Evolutionary conservation across 805 yeast species (phyloP), one percentile per base, ranked within the genome.

Genomic region (Metschnikowia aberdeeniae): DNA sequence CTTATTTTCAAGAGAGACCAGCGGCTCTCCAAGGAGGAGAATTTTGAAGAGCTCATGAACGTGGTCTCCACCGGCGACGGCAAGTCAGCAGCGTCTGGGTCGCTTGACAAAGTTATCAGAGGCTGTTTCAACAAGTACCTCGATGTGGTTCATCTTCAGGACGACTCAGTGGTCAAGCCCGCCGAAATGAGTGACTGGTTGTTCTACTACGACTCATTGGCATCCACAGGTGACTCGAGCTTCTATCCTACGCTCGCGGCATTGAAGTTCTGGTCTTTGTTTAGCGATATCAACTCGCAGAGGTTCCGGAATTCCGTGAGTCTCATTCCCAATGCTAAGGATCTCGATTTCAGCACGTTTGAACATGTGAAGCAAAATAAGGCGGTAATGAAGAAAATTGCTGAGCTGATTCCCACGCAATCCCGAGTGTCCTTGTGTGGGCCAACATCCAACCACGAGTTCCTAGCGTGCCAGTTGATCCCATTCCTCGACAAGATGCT

Each of bases 111-210:
- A 55, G 78, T 90, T 4, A 61, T 84, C 6, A 72, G 73, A 46
- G 89, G 93, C 1, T 84, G 90, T 58, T 89, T 88, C 63, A 76
- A 82, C 40, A 62, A 72, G 30, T 87, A 82, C 59, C 78, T 81
- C 13, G 76, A 75, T 24, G 73, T 80, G 47, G 81, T 78, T 27
- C 81, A 81, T 57, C 72, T 53, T 30, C 72, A 83, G 35, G 95
- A 87, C 52, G 82, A 78, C 44, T 70, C 80, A 38, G 63, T 87
- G 24, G 52, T 53, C 7, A 83, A 82, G 52, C 85, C 95, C 0
- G 62, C 77, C 11, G 67, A 62, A 22, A 66, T 89, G 7, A 76
- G 86, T 34, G 93, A 87, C 50, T 90, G 96, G 96, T 59, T 86
- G 26, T 76, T 65, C 52, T 86, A 85, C 59, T 77, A 82, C 50